These are phyloP conservation scores for Epichloe brachyelytri DNA, from an alignment of 2,329 filamentous ascomycete species.

Conservation along the genomic window DNA sequence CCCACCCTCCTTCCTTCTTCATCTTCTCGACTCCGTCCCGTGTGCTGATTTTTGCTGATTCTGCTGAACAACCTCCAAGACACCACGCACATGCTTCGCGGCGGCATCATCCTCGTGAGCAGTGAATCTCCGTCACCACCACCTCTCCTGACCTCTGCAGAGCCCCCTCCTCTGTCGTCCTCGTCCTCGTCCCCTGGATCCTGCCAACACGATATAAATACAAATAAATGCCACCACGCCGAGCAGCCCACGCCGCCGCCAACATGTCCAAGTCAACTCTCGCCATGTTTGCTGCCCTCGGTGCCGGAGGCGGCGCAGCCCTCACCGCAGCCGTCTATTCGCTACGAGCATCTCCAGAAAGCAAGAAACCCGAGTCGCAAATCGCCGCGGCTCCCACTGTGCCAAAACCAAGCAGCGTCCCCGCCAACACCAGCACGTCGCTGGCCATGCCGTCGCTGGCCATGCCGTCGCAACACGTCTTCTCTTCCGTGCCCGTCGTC, in stretches of 20 bases:
- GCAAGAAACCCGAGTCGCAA: slow-evolving; percentile 7
- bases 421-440: slow-evolving; percentile 13
- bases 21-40: background rate
- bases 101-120: slow-evolving; percentile 3
- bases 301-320: slow-evolving; percentile 64
- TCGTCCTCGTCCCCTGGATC: no score
- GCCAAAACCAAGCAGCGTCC: slow-evolving; percentile 1
- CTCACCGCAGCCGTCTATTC: slow-evolving; percentile 58
- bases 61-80: background rate
- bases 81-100: slow-evolving; percentile 1
- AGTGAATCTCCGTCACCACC: background rate
- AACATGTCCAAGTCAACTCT: slow-evolving; percentile 69
- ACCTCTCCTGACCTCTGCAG: background rate
- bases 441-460: slow-evolving; percentile 39
- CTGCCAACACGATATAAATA: background rate
- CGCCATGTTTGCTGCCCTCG: slow-evolving; percentile 61
- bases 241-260: slow-evolving; percentile 9
- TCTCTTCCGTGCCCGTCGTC: slow-evolving; percentile 18
- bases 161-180: background rate
- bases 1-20: background rate
- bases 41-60: background rate
- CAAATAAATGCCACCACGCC: slow-evolving; percentile 7
- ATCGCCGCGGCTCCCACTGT: slow-evolving; percentile 14
- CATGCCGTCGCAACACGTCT: slow-evolving; percentile 47
- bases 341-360: slow-evolving; percentile 27